Percentiles rank a stretch among this genome's conserved stretches.
Evolutionary conservation across 495 filamentous ascomycete species (phyloP).

Genomic region (Penicillium psychrofluorescens): DNA sequence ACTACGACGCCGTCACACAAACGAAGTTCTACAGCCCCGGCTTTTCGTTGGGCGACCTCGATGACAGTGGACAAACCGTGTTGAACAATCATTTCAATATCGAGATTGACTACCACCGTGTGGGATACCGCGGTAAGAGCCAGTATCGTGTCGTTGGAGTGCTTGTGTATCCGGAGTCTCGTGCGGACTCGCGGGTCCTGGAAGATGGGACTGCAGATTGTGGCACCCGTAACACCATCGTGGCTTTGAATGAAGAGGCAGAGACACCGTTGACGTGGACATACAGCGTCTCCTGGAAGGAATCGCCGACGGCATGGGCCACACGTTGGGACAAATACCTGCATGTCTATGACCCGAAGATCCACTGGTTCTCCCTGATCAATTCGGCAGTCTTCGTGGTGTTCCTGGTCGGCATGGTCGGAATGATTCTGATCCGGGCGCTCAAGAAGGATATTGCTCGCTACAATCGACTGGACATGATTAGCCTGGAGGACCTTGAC

Average conservation of each 20-base stretch:
- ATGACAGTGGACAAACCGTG: conserved; percentile 45
- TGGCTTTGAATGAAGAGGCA: conserved; percentile 57
- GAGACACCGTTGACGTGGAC: conserved; percentile 75
- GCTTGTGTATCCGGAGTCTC: conserved; percentile 72
- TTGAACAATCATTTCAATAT: conserved; percentile 96
- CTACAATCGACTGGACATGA: conserved; percentile 86
- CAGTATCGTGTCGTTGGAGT: conserved; percentile 87
- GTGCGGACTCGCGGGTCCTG: conserved; percentile 46
- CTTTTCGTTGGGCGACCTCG: conserved; percentile 69
- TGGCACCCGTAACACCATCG: conserved; percentile 39
- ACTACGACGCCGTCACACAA: conserved; percentile 62
- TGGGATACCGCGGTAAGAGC: conserved; percentile 44
- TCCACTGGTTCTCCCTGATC: conserved; percentile 97
- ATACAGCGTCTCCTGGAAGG: conserved; percentile 82
- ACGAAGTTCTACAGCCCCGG: conserved; percentile 78
- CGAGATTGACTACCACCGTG: conserved; percentile 83
- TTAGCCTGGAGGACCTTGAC: conserved; percentile 77
- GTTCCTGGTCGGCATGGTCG: conserved; percentile 84
- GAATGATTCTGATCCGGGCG: conserved; percentile 78
- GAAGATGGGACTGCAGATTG: conserved; percentile 56
- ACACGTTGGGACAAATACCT: conserved; percentile 98
- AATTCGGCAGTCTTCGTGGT: conserved; percentile 90
- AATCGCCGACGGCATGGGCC: conserved; percentile 78
- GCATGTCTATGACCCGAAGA: conserved; percentile 90
- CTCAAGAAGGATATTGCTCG: conserved; percentile 89